Percentiles rank a stretch among this genome's conserved stretches.
Conservation (phyloP, 2,329 filamentous ascomycete genomes). For the Chrysoporthe puriensis region DNA sequence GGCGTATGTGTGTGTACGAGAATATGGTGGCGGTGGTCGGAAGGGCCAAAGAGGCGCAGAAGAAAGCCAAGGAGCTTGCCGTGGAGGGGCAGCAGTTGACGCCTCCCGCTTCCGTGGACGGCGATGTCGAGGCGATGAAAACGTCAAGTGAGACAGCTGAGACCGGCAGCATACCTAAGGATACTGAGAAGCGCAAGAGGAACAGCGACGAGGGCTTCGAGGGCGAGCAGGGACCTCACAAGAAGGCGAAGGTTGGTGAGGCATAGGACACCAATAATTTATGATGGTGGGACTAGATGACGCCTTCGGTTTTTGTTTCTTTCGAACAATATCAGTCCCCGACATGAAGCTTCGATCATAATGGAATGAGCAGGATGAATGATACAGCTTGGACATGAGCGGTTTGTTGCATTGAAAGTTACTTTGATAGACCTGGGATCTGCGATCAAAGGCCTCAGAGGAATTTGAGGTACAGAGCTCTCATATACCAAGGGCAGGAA, state of each 20-base stretch:
- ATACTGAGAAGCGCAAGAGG: background rate
- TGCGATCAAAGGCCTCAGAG: no score
- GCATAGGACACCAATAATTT: background rate
- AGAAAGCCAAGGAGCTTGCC: background rate
- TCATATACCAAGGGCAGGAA: no score
- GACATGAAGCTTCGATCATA: background rate
- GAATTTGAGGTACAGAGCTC: no score
- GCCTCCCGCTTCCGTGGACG: background rate
- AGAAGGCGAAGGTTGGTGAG: background rate
- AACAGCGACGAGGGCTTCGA: background rate
- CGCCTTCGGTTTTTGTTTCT: background rate
- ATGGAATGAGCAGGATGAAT: background rate
- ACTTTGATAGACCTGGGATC: no score
- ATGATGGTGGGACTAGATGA: background rate
- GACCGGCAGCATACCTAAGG: background rate
- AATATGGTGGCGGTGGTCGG: conserved; percentile 1
- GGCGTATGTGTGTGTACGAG: background rate
- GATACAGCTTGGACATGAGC: no score
- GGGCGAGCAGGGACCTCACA: background rate
- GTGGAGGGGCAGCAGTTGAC: background rate
- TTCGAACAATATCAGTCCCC: background rate
- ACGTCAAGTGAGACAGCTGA: background rate
- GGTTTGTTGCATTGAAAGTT: no score
- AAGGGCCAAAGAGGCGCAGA: background rate
- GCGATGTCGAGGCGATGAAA: background rate